Evolutionary conservation across 768 basidiomycete genomes (phyloP), one percentile per base, ranked within the genome.

Genomic region (Rhodotorula paludigena): DNA sequence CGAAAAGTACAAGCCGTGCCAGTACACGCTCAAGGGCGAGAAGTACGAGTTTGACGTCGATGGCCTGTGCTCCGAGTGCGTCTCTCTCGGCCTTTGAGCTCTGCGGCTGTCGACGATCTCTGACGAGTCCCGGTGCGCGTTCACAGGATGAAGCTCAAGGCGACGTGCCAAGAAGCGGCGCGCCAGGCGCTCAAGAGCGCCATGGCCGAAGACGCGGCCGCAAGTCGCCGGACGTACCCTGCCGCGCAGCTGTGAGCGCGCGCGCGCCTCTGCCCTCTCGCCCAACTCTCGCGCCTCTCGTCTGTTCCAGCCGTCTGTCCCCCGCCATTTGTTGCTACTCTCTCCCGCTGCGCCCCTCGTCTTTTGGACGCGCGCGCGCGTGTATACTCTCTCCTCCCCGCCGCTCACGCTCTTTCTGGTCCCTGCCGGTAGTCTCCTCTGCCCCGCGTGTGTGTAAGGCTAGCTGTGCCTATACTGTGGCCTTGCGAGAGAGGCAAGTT

Each of bases 151-250:
- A 72, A 68, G 52, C 35, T 55, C 45, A 72, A 72, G 35, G 71
- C 71, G 48, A 62, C 60, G 42, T 72, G 71, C 38, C 71, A 68
- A 36, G 71, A 72, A 39, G 66, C 66, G 6, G 71, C 71, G 18
- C n/a, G 66, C 11, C 45, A 48, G 32, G 71, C 71, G 38, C 41
- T 72, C 25, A 36, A 42, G 38, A 35, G 42, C 3, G 71, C 71
- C 20, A 72, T 72, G 71, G 48, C 41, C 30, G 66, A 68, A 32
- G 71, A 72, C 25, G 63, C 62, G 9, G 48, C 57, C 23, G 48
- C 51, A 15, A 41, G 57, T 5, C n/a, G 33, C 25, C 18, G 36
- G 36, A 25, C 57, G 8, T 68, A 63, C 38, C 67, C 67, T 12
- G 9, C 32, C 4, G 5, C 25, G n/a, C 52, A 56, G 47, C 44